Base-by-base conservation (phyloP, 2,329 filamentous ascomycete genomes). In the Microcyclosporella mali region DNA sequence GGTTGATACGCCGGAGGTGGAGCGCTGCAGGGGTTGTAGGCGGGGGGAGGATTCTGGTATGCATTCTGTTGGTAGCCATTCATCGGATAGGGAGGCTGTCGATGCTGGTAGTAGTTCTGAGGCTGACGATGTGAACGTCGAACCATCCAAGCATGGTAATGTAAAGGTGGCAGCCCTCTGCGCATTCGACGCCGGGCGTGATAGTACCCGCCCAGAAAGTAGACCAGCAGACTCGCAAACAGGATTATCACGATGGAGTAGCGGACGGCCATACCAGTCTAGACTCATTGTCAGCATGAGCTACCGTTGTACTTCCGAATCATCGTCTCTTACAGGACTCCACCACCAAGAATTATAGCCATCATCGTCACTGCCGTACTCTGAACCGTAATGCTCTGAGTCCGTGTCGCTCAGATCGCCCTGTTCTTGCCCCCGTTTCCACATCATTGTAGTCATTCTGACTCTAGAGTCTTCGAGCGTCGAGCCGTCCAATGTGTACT, bases 181-280 rank as follows among this genome's bases (percentile, higher is more conserved):
- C 69, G 72, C 51, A 89, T 70, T 35, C 86, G 74, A 34, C 67
- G 66, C 61, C 78, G 78, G 34, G 85, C 86, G 65, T 90, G 86
- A 35, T 77, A 66, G 62, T 84, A 84, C 47, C 84, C 84, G 46
- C 78, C 71, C 41, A 85, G 52, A 56, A 88, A 70, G 71, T 81
- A 87, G 32, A 72, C 56, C 40, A 78, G 61, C 56, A 86, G 65
- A 46, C 79, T 43, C 42, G 73, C 45, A 55, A 85, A 69, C 51
- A 90, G 61, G 49, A 70, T 67, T 47, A 77, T 74, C 58, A 89
- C 78, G 46, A 90, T 66, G 35, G 75, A 72, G 78, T 84, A 90
- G 65, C 86, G 85, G 56, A 88, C 70, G 45, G 82, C 81, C 43
- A 74, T 65, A 43, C 57, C 57, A 33, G 51, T 53, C 57, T 60